Evolutionary conservation across 2,329 filamentous ascomycete species (phyloP).

Genomic region (Venturia effusa): DNA sequence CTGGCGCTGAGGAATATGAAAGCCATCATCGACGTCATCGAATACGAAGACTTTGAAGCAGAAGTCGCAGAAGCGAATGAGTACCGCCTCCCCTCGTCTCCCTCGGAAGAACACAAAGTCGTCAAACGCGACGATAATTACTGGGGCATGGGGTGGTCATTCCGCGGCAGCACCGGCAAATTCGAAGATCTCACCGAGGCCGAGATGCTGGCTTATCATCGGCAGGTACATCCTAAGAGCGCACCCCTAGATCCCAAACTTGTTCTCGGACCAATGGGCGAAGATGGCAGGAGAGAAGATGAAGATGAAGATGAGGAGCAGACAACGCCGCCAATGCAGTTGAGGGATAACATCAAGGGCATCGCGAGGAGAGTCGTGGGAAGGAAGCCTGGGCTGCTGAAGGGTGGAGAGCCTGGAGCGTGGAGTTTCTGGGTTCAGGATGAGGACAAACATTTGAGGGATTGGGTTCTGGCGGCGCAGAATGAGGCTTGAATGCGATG

Average conservation of each 20-base stretch:
- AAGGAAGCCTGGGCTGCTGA: background rate
- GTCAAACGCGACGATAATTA: background rate
- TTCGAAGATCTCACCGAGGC: background rate
- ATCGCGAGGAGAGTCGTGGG: background rate
- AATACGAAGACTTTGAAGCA: background rate
- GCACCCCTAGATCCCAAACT: background rate
- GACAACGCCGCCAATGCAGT: background rate
- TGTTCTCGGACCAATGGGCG: background rate
- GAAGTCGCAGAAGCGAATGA: background rate
- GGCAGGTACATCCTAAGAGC: background rate
- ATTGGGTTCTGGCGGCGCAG: background rate
- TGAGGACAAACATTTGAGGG: background rate
- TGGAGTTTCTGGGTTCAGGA: background rate
- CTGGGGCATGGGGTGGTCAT: background rate
- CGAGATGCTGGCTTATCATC: background rate
- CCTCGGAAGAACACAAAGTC: background rate
- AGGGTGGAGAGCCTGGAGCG: background rate
- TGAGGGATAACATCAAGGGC: background rate
- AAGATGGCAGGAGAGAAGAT: background rate
- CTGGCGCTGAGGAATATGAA: background rate
- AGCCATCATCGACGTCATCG: background rate
- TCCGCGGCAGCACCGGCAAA: background rate
- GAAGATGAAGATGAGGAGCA: background rate
- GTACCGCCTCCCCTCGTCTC: background rate
- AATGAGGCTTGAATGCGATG: background rate